Evolutionary conservation across 768 basidiomycete species (phyloP).

Genomic region (Gautieria morchelliformis): DNA sequence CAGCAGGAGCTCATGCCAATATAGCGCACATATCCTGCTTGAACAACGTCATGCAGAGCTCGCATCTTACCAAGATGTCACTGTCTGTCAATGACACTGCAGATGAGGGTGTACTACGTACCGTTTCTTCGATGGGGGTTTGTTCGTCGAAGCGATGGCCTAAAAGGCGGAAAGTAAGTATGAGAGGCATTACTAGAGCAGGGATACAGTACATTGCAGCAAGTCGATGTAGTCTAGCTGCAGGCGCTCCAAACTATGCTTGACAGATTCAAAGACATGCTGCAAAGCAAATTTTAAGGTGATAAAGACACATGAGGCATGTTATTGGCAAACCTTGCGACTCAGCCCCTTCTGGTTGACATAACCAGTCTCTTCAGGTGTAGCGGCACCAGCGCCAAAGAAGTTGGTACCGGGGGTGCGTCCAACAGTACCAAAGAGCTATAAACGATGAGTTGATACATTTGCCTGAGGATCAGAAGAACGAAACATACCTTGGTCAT

Average conservation of each 20-base stretch:
- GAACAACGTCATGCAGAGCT: constrained; percentile 27
- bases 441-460: background rate
- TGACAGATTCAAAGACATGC: constrained; percentile 67
- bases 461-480: background rate
- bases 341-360: constrained; percentile 39
- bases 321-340: constrained; percentile 25
- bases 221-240: constrained; percentile 73
- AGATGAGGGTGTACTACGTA: background rate
- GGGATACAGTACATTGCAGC: constrained; percentile 44
- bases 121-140: constrained; percentile 1
- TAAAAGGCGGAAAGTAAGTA: background rate
- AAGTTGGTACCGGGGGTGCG: background rate
- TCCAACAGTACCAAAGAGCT: background rate
- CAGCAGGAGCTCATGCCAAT: constrained; percentile 16
- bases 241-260: constrained; percentile 51
- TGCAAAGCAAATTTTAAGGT: constrained; percentile 16
- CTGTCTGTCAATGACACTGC: constrained; percentile 11
- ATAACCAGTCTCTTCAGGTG: constrained; percentile 30
- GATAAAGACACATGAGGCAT: background rate
- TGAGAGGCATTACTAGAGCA: background rate
- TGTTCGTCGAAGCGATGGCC: constrained; percentile 2
- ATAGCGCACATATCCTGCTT: constrained; percentile 25
- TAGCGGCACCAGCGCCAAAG: background rate
- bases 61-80: constrained; percentile 25
- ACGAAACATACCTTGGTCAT: constrained; percentile 33